These are phyloP conservation scores for Niebla homalea DNA, from an alignment of 495 filamentous ascomycete species.

Conservation along the genomic window DNA sequence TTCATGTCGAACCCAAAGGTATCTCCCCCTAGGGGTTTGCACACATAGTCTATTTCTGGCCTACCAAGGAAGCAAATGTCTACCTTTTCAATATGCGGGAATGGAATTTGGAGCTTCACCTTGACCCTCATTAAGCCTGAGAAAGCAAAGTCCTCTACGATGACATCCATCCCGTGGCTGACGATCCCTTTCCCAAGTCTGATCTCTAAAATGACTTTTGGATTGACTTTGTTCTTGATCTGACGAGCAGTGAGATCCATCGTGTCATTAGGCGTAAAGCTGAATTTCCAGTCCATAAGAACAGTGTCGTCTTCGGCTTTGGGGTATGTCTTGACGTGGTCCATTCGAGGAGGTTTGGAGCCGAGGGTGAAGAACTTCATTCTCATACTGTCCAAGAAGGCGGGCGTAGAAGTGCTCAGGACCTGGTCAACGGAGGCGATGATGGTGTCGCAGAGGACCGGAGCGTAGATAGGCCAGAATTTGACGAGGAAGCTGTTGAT, in stretches of 20 bases:
- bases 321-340: constrained; percentile 95
- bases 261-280: constrained; percentile 90
- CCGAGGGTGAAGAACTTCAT: constrained; percentile 86
- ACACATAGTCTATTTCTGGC: constrained; percentile 82
- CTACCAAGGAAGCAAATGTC: constrained; percentile 76
- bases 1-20: constrained; percentile 96
- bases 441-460: constrained; percentile 80
- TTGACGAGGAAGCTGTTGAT: constrained; percentile 98
- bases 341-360: constrained; percentile 86
- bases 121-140: constrained; percentile 91
- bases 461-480: constrained; percentile 98
- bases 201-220: constrained; percentile 89
- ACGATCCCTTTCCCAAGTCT: constrained; percentile 87
- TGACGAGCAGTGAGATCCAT: constrained; percentile 84
- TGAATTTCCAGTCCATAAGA: constrained; percentile 99
- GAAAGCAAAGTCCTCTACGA: constrained; percentile 95
- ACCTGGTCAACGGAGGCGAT: constrained; percentile 92
- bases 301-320: constrained; percentile 91
- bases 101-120: constrained; percentile 89
- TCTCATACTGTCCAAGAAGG: constrained; percentile 84
- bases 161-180: constrained; percentile 91
- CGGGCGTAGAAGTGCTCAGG: constrained; percentile 75
- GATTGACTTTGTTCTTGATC: constrained; percentile 87
- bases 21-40: constrained; percentile 94
- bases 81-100: constrained; percentile 85